phyloP scores from a whole-genome alignment of 345 rosid genomes.

The Acer saccharum region DNA sequence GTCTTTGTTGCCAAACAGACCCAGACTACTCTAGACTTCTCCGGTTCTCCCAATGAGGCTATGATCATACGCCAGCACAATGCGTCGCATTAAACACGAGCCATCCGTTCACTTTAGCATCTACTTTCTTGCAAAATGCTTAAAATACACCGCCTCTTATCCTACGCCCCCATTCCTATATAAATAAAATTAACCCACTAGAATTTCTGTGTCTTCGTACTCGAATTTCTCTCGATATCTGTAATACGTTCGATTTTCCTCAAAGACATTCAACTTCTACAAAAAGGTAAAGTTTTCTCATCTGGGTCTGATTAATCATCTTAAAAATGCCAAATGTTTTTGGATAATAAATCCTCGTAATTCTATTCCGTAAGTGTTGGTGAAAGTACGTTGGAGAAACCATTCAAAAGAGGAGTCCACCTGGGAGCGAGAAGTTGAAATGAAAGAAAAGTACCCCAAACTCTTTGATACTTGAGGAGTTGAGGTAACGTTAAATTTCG shows the following conservation, averaged over 20 bases:
- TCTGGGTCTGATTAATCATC: conserved; percentile 13
- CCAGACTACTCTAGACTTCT: neutral
- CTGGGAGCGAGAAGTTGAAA: too few relatives aligned
- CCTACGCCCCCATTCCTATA: conserved; percentile 21
- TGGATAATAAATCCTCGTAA: too few relatives aligned
- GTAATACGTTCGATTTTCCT: neutral
- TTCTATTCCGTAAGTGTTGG: too few relatives aligned
- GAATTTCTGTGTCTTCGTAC: rapidly evolving
- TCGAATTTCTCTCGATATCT: neutral
- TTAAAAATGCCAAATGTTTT: too few relatives aligned
- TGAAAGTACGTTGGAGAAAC: too few relatives aligned
- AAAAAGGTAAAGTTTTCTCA: conserved; percentile 5
- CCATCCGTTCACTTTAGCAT: conserved; percentile 4
- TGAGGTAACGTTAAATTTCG: too few relatives aligned
- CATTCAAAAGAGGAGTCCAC: too few relatives aligned
- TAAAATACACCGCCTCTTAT: conserved; percentile 25
- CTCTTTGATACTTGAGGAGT: too few relatives aligned
- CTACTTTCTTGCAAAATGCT: neutral
- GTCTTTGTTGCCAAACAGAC: neutral
- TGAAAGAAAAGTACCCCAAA: too few relatives aligned
- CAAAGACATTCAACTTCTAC: neutral
- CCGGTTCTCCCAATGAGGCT: too few relatives aligned
- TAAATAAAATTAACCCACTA: neutral
- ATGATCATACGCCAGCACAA: conserved; percentile 3
- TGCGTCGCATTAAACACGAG: neutral